Percentiles rank a stretch among this genome's conserved stretches.
Conservation (phyloP, 805 yeast species). For the Saturnispora mendoncae region DNA sequence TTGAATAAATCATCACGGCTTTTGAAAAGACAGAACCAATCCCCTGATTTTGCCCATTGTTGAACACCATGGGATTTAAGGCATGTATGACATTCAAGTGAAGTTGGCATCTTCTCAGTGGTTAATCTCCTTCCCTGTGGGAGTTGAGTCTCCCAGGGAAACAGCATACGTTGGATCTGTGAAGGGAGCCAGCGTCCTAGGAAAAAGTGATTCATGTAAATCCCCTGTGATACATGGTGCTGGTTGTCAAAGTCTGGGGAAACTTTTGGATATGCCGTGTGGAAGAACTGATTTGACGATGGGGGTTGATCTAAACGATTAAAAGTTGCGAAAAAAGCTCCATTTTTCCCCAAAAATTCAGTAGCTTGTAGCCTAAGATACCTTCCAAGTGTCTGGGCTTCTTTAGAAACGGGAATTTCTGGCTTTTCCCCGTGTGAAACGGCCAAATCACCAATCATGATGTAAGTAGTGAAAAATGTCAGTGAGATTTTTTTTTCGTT, state of each 20-base stretch:
- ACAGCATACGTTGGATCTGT: conserved; percentile 18
- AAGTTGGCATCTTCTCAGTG: conserved; percentile 6
- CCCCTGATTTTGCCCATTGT: neutral
- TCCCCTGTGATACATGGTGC: conserved; percentile 24
- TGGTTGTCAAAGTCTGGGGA: conserved; percentile 26
- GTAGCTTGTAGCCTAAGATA: neutral
- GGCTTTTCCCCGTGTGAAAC: conserved; percentile 3
- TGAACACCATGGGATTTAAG: neutral
- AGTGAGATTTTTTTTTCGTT: neutral
- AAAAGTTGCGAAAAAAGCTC: conserved; percentile 22
- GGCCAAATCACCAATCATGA: conserved; percentile 11
- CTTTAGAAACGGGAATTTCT: neutral
- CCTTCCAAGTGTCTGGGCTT: neutral
- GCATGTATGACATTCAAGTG: conserved; percentile 6
- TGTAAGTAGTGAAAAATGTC: neutral
- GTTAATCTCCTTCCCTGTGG: neutral
- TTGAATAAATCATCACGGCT: neutral
- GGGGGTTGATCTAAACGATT: conserved; percentile 26
- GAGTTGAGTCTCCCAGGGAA: conserved; percentile 21
- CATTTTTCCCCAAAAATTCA: conserved; percentile 17
- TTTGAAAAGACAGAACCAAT: conserved; percentile 5
- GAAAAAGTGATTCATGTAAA: conserved; percentile 26
- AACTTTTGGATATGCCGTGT: conserved; percentile 27
- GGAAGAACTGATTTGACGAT: conserved; percentile 22
- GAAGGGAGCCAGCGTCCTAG: conserved; percentile 29